Evolutionary conservation across 2,329 filamentous ascomycete genomes (phyloP).

Genomic region (Fusarium sp.): DNA sequence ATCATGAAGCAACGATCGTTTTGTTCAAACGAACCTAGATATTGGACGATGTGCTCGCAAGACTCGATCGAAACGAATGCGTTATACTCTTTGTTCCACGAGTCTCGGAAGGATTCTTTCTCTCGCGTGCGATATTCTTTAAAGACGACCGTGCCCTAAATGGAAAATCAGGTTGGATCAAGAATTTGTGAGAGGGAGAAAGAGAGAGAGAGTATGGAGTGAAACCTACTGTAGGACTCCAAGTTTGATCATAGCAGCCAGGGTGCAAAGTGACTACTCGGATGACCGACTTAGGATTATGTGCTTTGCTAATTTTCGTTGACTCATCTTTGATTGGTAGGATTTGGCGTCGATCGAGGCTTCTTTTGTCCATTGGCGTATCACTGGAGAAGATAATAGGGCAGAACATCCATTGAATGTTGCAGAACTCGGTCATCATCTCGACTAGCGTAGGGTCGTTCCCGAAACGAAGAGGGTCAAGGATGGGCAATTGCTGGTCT

Average conservation of each 20-base stretch:
- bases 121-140: conserved; percentile 25
- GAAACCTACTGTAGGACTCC: conserved; percentile 4
- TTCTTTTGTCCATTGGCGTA: background rate
- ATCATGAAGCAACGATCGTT: conserved; percentile 17
- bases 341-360: conserved; percentile 10
- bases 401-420: conserved; percentile 32
- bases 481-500: conserved; percentile 24
- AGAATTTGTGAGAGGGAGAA: too few species aligned
- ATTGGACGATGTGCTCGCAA: conserved; percentile 20
- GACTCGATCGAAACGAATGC: conserved; percentile 16
- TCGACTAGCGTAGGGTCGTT: background rate
- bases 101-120: background rate
- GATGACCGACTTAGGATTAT: conserved; percentile 1
- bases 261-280: conserved; percentile 6
- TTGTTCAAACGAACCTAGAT: conserved; percentile 35
- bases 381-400: conserved; percentile 8
- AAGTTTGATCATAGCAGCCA: conserved; percentile 10
- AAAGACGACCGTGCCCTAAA: conserved; percentile 23
- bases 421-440: conserved; percentile 1
- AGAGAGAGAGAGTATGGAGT: too few species aligned
- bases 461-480: background rate
- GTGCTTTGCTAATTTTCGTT: background rate
- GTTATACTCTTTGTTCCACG: conserved; percentile 21
- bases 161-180: too few species aligned
- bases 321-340: conserved; percentile 17